Conservation (phyloP, 23 red algal species). For the Gracilaria caudata region DNA sequence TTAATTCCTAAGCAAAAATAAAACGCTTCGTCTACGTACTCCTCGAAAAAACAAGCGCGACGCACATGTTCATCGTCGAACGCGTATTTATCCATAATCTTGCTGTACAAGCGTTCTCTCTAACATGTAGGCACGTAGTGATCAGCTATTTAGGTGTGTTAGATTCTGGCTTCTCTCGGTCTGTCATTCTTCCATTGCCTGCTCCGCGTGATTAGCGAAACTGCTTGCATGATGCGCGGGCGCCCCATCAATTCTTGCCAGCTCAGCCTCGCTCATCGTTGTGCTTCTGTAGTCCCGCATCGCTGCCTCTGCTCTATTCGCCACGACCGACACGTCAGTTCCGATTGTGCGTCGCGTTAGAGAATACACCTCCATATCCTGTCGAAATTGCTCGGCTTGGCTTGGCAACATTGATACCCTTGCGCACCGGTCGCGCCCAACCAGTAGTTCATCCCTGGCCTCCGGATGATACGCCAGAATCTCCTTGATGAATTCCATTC, state of each 20-base stretch:
- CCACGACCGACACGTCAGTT: constrained; percentile 50
- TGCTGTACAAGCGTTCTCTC: constrained; percentile 16
- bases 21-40: background rate
- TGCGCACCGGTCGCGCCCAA: constrained; percentile 24
- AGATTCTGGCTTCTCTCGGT: background rate
- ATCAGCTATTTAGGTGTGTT: constrained; percentile 50
- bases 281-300: constrained; percentile 61
- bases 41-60: background rate
- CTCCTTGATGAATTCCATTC: constrained; percentile 85
- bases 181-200: constrained; percentile 57
- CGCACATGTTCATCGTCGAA: background rate
- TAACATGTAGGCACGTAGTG: constrained; percentile 13
- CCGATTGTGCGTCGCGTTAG: constrained; percentile 45
- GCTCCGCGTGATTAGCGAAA: constrained; percentile 54
- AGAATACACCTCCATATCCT: constrained; percentile 56
- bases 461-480: constrained; percentile 92
- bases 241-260: constrained; percentile 60
- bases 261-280: constrained; percentile 77
- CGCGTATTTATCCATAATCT: background rate
- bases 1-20: no score
- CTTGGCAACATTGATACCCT: constrained; percentile 42
- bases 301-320: constrained; percentile 37
- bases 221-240: constrained; percentile 61
- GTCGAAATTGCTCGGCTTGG: constrained; percentile 61
- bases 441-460: constrained; percentile 59